Evolutionary conservation across 2,329 filamentous ascomycete species (phyloP), one percentile per base, ranked within the genome.

Genomic region (Paraphaeosphaeria sporulosa): DNA sequence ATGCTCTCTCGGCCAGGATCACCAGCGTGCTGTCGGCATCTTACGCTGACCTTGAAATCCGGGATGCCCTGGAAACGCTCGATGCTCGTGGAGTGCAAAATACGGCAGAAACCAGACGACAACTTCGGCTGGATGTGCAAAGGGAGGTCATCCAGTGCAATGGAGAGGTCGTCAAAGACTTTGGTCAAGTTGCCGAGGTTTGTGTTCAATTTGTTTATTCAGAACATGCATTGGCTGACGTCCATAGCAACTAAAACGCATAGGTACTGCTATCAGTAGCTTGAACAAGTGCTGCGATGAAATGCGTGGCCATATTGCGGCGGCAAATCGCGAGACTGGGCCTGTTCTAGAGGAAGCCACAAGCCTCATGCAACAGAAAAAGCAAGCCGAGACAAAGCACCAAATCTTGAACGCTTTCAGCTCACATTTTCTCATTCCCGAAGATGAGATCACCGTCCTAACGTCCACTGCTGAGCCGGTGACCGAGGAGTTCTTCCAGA

Each of bases 121-220:
- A 92, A 60, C 80, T 98, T 17, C 88, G 94, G 17, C 79, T 96
- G 1, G 89, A 96, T 73, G 84, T 96, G 1, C 93, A 98, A 75
- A 94, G 91, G 76, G 94, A 98, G 73, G 91, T 97, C 40, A 94
- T 98, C 58, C 88, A 94, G 65, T 93, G 91, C 79, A 97, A 98
- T 86, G 93, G 91, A 52, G 88, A 92, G 65, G 91, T 98, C 64
- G 88, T 98, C 60, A 84, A 87, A 56, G 93, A 97, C 74, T 98
- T 98, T 79, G 92, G 93, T 38, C 86, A 89, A 57, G 93, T 99
- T 65, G 92, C 94, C 32, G 92, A 96, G 85, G 92, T 94, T 62
- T 25, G 71, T 72, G 9, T 36, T 36, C 19, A 48, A 17, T 47
- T 19, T 46, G 10, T 32, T 21, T 49, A 19, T 36, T 53, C 49